These are phyloP conservation scores for Mycocentrospora acerina DNA, from an alignment of 2,329 filamentous ascomycete genomes.

Conservation along the genomic window DNA sequence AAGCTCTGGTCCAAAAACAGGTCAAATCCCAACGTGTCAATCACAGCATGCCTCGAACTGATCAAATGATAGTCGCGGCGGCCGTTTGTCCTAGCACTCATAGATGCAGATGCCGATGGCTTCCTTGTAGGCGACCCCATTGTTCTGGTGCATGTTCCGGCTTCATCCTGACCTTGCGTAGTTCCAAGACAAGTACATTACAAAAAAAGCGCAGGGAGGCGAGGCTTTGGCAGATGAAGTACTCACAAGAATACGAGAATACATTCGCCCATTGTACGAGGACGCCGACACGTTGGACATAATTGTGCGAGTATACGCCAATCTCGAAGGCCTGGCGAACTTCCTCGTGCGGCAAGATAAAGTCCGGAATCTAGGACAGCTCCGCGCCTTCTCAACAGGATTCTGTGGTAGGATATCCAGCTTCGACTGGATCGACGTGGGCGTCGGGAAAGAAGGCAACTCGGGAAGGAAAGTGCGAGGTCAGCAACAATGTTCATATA, in stretches of 20 bases:
- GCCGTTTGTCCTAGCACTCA: conserved; percentile 39
- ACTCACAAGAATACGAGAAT: conserved; percentile 36
- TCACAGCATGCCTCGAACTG: conserved; percentile 1
- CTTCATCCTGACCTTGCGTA: conserved; percentile 8
- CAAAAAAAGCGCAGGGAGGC: conserved; percentile 37
- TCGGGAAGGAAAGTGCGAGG: conserved; percentile 38
- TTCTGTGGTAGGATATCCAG: conserved; percentile 40
- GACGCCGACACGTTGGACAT: conserved; percentile 40
- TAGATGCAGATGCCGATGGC: conserved; percentile 42
- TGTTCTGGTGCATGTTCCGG: neutral
- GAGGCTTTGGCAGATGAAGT: conserved; percentile 40
- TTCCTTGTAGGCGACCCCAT: conserved; percentile 29
- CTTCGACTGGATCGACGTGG: conserved; percentile 41
- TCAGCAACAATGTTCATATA: conserved; percentile 7
- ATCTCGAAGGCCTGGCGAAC: conserved; percentile 42
- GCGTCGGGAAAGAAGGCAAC: conserved; percentile 39
- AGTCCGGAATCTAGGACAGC: conserved; percentile 37
- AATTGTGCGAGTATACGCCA: conserved; percentile 38
- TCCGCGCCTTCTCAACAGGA: conserved; percentile 39
- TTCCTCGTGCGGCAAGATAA: conserved; percentile 38
- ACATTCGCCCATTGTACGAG: conserved; percentile 36
- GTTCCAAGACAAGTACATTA: conserved; percentile 43
- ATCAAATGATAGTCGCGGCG: conserved; percentile 29
- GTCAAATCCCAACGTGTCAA: conserved; percentile 9
- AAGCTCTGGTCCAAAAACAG: conserved; percentile 33